A percentile compares a stretch with the other conserved stretches of the same genome.
Evolutionary conservation across 2,329 filamentous ascomycete species (phyloP).

Genomic region (Cladosporium sp.): DNA sequence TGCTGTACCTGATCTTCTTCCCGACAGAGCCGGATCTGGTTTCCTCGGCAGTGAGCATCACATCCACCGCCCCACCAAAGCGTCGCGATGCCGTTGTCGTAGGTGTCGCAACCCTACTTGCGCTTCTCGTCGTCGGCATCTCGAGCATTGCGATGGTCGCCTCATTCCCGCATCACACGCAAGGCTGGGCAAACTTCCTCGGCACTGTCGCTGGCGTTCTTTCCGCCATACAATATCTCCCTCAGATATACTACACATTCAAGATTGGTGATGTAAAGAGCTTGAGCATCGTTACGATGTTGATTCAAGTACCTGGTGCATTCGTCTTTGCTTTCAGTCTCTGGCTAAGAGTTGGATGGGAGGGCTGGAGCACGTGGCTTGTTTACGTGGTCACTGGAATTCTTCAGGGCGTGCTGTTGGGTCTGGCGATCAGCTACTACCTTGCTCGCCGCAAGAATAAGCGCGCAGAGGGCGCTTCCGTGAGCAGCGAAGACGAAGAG

Average conservation of each 20-base stretch:
- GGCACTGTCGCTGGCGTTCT: conserved; percentile 77
- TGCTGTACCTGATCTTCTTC: conserved; percentile 95
- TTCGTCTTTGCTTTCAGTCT: conserved; percentile 87
- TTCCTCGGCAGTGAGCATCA: conserved; percentile 42
- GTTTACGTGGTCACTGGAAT: conserved; percentile 83
- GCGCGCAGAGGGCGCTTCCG: not conserved
- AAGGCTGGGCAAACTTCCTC: conserved; percentile 80
- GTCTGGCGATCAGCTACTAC: conserved; percentile 79
- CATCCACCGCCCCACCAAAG: conserved; percentile 55
- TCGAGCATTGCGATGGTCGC: conserved; percentile 65
- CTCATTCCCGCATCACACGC: conserved; percentile 63
- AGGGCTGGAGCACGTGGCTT: conserved; percentile 94
- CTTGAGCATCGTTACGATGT: conserved; percentile 96
- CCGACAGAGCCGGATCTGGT: conserved; percentile 46
- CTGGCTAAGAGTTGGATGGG: conserved; percentile 66
- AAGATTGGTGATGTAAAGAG: conserved; percentile 83
- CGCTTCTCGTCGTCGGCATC: conserved; percentile 71
- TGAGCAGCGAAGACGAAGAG: conserved; percentile 4
- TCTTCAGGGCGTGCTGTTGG: conserved; percentile 78
- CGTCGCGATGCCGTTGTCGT: conserved; percentile 80
- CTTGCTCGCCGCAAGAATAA: conserved; percentile 35
- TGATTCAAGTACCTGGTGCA: conserved; percentile 91
- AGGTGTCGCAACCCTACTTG: conserved; percentile 69
- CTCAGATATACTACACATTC: conserved; percentile 92
- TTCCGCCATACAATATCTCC: conserved; percentile 86